These are phyloP conservation scores for Plantago coronopus DNA, from an alignment of 305 asterid species.

Conservation along the genomic window DNA sequence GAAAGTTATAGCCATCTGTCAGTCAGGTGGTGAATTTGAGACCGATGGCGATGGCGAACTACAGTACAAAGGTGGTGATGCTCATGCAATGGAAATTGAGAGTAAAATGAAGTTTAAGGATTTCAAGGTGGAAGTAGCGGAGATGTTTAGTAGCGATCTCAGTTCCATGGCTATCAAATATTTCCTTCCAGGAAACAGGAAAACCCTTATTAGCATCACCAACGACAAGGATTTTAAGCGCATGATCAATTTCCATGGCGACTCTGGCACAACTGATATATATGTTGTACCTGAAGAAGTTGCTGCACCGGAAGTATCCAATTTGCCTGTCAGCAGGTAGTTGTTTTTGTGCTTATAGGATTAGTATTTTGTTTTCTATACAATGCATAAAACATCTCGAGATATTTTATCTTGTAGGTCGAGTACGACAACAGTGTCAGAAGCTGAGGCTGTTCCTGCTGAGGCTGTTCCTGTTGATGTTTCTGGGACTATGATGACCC, in stretches of 20 bases:
- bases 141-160: constrained; percentile 71
- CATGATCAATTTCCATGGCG: constrained; percentile 73
- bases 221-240: constrained; percentile 88
- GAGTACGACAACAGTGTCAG: constrained; percentile 87
- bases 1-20: constrained; percentile 85
- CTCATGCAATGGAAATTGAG: constrained; percentile 98
- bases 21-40: constrained; percentile 91
- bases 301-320: constrained; percentile 67
- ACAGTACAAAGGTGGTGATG: constrained; percentile 92
- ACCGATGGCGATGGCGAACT: constrained; percentile 63
- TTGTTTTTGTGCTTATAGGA: constrained; percentile 17
- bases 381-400: constrained; percentile 28
- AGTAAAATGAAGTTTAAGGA: constrained; percentile 66
- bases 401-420: constrained; percentile 60
- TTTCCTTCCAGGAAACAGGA: constrained; percentile 89
- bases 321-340: constrained; percentile 95
- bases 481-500: constrained; percentile 48
- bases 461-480: constrained; percentile 57
- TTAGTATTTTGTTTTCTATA: constrained; percentile 4
- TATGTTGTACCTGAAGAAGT: constrained; percentile 71
- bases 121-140: constrained; percentile 77
- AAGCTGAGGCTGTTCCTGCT: constrained; percentile 51
- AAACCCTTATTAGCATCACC: constrained; percentile 85
- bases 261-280: constrained; percentile 65
- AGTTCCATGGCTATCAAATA: constrained; percentile 63